Evolutionary conservation across 2,329 filamentous ascomycete genomes (phyloP), one percentile per base, ranked within the genome.

Genomic region (Claviceps pusilla): DNA sequence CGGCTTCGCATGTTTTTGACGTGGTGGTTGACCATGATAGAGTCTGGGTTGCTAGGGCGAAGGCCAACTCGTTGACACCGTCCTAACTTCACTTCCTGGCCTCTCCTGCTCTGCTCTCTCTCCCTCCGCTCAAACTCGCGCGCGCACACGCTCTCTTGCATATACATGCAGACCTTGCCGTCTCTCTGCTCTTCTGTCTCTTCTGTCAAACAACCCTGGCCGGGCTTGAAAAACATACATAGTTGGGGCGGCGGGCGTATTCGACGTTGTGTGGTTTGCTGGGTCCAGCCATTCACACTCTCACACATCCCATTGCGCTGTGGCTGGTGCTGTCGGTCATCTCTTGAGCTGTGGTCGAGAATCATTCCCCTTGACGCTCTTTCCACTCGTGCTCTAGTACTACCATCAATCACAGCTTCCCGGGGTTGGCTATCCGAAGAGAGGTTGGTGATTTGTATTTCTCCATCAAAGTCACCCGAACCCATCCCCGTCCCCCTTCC

Each of bases 281-380:
- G 51, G 49, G 31, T 52, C 52, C 52, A 49, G 52, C 54, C 54
- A 53, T 55, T 55, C 43, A 52, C 51, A 50, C n/a, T 47, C 43
- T 42, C 51, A 52, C 46, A 49, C 51, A 55, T 55, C 31, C 28
- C 29, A 37, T 49, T 54, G 11, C 51, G 48, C 41, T 43, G 50
- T 56, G 55, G 46, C 49, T 52, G 50, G 51, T 48, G 29, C 50
- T 47, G 33, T 52, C 47, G 41, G 33, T 41, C 28, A 41, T 53
- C 50, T 50, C 14, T 54, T 33, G 24, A 43, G 35, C 42, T 50
- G 50, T 47, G 31, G 29, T 52, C 28, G n/a, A 45, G 37, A 52
- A 28, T 43, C 16, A 24, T 47, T 47, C 14, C 33, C 47, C 33
- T 52, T 46, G 45, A 47, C 46, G 33, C 46, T 53, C 33, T 35